These are phyloP conservation scores for Candida taoyuanica DNA, from an alignment of 805 yeast genomes.

Conservation along the genomic window DNA sequence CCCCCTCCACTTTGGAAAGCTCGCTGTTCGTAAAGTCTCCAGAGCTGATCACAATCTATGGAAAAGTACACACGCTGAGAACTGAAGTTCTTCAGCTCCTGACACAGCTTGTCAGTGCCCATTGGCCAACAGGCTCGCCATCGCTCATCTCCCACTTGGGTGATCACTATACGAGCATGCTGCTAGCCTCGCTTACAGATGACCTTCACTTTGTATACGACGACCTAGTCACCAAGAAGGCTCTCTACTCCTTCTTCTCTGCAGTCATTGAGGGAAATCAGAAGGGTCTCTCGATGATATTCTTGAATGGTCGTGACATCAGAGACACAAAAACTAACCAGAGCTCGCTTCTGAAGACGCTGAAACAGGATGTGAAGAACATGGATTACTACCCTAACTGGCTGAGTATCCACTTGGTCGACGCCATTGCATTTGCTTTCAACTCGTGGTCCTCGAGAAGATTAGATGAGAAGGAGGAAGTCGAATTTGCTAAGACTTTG, in stretches of 20 bases:
- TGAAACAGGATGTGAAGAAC: slow-evolving; percentile 51
- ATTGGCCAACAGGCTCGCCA: slow-evolving; percentile 60
- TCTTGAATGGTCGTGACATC: slow-evolving; percentile 50
- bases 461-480: slow-evolving; percentile 35
- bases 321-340: slow-evolving; percentile 16
- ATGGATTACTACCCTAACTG: slow-evolving; percentile 53
- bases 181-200: slow-evolving; percentile 53
- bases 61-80: slow-evolving; percentile 44
- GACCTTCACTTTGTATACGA: slow-evolving; percentile 58
- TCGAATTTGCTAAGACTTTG: slow-evolving; percentile 30
- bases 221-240: slow-evolving; percentile 46
- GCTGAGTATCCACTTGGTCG: slow-evolving; percentile 63
- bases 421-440: slow-evolving; percentile 68
- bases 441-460: slow-evolving; percentile 72
- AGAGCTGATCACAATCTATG: slow-evolving; percentile 52
- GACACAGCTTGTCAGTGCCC: slow-evolving; percentile 50
- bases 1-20: slow-evolving; percentile 64
- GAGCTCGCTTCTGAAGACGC: slow-evolving; percentile 46
- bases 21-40: slow-evolving; percentile 53
- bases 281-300: slow-evolving; percentile 69
- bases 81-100: slow-evolving; percentile 49
- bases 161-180: slow-evolving; percentile 49
- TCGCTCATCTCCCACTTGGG: slow-evolving; percentile 82
- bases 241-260: slow-evolving; percentile 59
- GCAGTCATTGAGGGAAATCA: slow-evolving; percentile 68